phyloP scores from a whole-genome alignment of 257 asterid species.

The Verbascum thapsus region DNA sequence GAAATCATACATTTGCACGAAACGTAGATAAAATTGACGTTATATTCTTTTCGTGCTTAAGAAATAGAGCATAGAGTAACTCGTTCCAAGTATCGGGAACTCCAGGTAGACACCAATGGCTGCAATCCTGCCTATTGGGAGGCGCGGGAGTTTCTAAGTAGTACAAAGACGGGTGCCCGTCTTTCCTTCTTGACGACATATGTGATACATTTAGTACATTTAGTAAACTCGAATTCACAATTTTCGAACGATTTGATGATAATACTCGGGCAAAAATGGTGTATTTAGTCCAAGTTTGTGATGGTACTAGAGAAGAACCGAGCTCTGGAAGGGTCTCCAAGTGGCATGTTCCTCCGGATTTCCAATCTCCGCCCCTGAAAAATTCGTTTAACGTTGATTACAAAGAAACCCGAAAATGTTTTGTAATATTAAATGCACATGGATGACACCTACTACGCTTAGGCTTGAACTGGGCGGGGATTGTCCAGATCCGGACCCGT shows the following conservation, averaged over 20 bases:
- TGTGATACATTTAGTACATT: constrained; percentile 61
- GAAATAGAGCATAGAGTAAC: constrained; percentile 65
- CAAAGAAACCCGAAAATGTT: too few relatives aligned
- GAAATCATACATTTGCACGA: constrained; percentile 34
- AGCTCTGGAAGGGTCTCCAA: constrained; percentile 76
- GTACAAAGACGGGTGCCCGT: constrained; percentile 85
- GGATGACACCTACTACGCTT: too few relatives aligned
- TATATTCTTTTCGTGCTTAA: constrained; percentile 47
- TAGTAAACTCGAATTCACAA: constrained; percentile 27
- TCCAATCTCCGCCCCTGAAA: constrained; percentile 94
- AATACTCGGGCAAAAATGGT: constrained; percentile 45
- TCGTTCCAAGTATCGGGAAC: constrained; percentile 93
- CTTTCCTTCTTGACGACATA: constrained; percentile 79
- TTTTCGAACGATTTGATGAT: constrained; percentile 31
- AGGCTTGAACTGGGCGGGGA: too few relatives aligned
- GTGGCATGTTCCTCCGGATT: constrained; percentile 79
- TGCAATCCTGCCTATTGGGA: constrained; percentile 78
- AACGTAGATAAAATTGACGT: constrained; percentile 32
- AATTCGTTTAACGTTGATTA: background rate
- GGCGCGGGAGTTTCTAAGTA: constrained; percentile 78
- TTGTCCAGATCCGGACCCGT: too few relatives aligned
- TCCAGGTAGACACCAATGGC: constrained; percentile 97
- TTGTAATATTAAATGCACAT: too few relatives aligned
- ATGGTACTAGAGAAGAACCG: constrained; percentile 66
- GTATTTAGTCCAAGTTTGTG: constrained; percentile 64